A percentile compares a stretch with the other conserved stretches of the same genome.
Evolutionary conservation across 345 rosid genomes (phyloP).

Genomic region (Ceriops decandra): DNA sequence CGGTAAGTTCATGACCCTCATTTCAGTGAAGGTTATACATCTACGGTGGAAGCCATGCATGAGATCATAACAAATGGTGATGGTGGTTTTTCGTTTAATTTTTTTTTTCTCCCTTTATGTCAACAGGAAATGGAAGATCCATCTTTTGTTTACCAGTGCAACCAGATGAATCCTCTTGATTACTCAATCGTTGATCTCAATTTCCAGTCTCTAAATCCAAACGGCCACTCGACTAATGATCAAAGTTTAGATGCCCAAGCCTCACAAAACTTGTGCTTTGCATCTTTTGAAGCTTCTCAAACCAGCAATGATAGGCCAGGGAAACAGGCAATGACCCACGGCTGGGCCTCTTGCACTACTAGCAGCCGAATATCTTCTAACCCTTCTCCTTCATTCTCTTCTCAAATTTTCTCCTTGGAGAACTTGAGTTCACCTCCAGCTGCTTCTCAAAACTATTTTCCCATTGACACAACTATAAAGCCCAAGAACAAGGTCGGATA

Average conservation of each 20-base stretch:
- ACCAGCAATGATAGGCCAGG: constrained; percentile 19
- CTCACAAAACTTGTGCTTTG: background rate
- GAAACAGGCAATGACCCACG: constrained; percentile 36
- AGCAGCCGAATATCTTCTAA: constrained; percentile 14
- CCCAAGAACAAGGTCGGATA: constrained; percentile 20
- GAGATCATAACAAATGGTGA: background rate
- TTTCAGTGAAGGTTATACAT: background rate
- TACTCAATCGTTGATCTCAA: constrained; percentile 25
- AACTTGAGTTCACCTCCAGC: constrained; percentile 26
- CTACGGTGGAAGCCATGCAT: background rate
- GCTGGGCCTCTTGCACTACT: constrained; percentile 31
- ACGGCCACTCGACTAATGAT: constrained; percentile 10
- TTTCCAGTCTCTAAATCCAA: constrained; percentile 26
- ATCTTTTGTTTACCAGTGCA: constrained; percentile 17
- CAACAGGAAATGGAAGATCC: constrained; percentile 36
- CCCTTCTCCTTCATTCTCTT: constrained; percentile 30
- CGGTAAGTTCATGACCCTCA: constrained; percentile 13
- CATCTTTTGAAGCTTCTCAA: constrained; percentile 3
- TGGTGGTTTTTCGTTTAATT: background rate
- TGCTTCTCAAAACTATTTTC: constrained; percentile 12
- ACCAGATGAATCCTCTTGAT: constrained; percentile 24
- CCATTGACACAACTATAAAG: constrained; percentile 11
- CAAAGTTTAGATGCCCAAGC: background rate
- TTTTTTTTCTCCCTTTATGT: background rate
- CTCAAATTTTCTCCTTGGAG: constrained; percentile 46